Base-by-base conservation (phyloP, 768 basidiomycete genomes). In the Auriculariales sp. region DNA sequence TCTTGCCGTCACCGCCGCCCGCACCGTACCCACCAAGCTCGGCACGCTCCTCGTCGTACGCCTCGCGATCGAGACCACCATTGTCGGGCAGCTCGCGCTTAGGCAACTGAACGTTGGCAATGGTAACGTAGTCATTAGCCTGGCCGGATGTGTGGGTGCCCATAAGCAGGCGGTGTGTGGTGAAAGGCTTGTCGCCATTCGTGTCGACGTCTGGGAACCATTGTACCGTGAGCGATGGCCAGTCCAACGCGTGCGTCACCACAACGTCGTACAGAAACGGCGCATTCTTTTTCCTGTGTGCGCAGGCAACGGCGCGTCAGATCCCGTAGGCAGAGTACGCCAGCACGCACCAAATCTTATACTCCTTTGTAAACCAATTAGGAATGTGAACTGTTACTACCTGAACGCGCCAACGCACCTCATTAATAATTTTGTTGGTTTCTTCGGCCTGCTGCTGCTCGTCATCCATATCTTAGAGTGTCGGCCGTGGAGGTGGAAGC, bases 191-290 rank as follows among this genome's bases (percentile, higher is more conserved):
- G 66, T 85, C 82, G 10, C 66, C 88, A 60, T 57, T 93, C 93
- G 79, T 77, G 67, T 97, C 89, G 64, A 81, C 83, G 71, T 99
- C 95, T 0, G 95, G 95, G 65, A 99, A 87, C 95, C 95, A 99
- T 68, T 98, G 95, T 63, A 89, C 92, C 3, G 95, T 99, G 60
- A 99, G 63, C 59, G 83, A 90, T 17, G 95, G 95, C 95, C 95
- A 99, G 66, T 95, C 91, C 46, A 98, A 73, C 28, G 94, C 94
- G 62, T 98, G 94, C 1, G 94, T 97, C 58, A 99, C 83, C 55
- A 99, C 89, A 22, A 94, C 74, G 65, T 99, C 95, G 64, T 99
- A 99, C 12, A 98, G 78, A 68, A 94, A 98, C 11, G 93, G 94
- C 48, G 93, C 90, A 67, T 93, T 94, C 70, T 91, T 91, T 73